These are phyloP conservation scores for Pichia sp. DNA, from an alignment of 1,139 yeast species.

Conservation along the genomic window DNA sequence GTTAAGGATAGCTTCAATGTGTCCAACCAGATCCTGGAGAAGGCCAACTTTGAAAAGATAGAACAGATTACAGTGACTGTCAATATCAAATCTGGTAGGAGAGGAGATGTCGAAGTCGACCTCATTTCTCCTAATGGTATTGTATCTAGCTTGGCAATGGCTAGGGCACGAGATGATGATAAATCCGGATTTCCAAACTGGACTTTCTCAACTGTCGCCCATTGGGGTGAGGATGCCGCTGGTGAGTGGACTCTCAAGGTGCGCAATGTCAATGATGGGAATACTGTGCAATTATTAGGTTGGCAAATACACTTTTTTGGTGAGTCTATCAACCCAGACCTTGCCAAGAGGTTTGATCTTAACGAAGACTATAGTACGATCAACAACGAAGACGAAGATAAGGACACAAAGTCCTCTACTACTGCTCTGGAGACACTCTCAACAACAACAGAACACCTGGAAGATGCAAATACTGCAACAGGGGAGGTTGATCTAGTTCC, in stretches of 20 bases:
- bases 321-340: slow-evolving; percentile 55
- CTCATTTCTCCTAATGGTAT: slow-evolving; percentile 73
- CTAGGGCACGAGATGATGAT: slow-evolving; percentile 52
- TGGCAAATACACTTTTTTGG: slow-evolving; percentile 88
- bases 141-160: slow-evolving; percentile 67
- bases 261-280: slow-evolving; percentile 33
- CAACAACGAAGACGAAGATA: slow-evolving; percentile 20
- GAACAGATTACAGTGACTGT: slow-evolving; percentile 88
- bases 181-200: slow-evolving; percentile 63
- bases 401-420: background rate
- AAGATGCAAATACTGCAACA: background rate
- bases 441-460: background rate
- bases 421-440: background rate
- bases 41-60: slow-evolving; percentile 57
- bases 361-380: slow-evolving; percentile 37
- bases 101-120: slow-evolving; percentile 67
- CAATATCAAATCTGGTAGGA: slow-evolving; percentile 51
- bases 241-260: slow-evolving; percentile 84
- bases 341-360: slow-evolving; percentile 44
- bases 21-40: slow-evolving; percentile 40
- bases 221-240: slow-evolving; percentile 84
- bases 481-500: slow-evolving; percentile 1
- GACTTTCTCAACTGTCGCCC: slow-evolving; percentile 98
- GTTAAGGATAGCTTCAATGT: slow-evolving; percentile 35
- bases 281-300: slow-evolving; percentile 42